These are phyloP conservation scores for Escovopsis weberi DNA, from an alignment of 2,329 filamentous ascomycete species.

Conservation along the genomic window DNA sequence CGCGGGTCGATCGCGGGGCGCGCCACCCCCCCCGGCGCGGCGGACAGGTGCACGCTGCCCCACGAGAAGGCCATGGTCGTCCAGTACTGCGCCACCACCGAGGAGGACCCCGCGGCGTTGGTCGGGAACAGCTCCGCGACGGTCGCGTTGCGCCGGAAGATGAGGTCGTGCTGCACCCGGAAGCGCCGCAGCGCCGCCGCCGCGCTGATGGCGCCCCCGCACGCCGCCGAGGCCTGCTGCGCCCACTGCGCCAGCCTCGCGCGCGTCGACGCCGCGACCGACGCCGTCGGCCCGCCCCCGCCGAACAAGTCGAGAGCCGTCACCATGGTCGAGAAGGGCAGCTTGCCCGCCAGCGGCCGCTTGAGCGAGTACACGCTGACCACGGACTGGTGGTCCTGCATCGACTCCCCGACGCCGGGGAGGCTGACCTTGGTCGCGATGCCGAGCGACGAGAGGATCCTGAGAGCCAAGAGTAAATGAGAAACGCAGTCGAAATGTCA, in stretches of 20 bases:
- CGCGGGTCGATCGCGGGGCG: constrained; percentile 20
- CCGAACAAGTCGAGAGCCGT: constrained; percentile 22
- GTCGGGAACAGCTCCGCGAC: constrained; percentile 32
- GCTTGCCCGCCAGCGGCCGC: too few relatives aligned
- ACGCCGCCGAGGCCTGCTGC: constrained; percentile 11
- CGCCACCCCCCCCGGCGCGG: constrained; percentile 19
- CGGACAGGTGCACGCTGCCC: constrained; percentile 41
- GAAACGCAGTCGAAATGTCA: too few relatives aligned
- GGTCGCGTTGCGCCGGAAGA: constrained; percentile 30
- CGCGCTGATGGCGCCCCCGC: constrained; percentile 14
- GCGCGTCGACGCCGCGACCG: constrained; percentile 12
- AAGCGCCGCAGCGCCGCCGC: constrained; percentile 25
- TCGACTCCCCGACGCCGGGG: constrained; percentile 25
- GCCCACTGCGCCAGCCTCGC: constrained; percentile 18
- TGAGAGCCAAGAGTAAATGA: too few relatives aligned
- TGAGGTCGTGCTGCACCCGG: constrained; percentile 29
- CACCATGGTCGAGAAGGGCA: constrained; percentile 6
- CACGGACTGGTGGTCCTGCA: constrained; percentile 29
- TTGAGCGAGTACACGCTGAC: constrained; percentile 12
- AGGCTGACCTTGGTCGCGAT: constrained; percentile 20
- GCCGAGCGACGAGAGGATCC: constrained; percentile 9
- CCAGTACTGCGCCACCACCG: constrained; percentile 24
- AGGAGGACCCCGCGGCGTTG: constrained; percentile 8
- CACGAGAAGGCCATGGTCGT: constrained; percentile 36
- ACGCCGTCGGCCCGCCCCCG: constrained; percentile 10